Base-by-base conservation (phyloP, 2,329 filamentous ascomycete species). In the Alternaria arborescens region DNA sequence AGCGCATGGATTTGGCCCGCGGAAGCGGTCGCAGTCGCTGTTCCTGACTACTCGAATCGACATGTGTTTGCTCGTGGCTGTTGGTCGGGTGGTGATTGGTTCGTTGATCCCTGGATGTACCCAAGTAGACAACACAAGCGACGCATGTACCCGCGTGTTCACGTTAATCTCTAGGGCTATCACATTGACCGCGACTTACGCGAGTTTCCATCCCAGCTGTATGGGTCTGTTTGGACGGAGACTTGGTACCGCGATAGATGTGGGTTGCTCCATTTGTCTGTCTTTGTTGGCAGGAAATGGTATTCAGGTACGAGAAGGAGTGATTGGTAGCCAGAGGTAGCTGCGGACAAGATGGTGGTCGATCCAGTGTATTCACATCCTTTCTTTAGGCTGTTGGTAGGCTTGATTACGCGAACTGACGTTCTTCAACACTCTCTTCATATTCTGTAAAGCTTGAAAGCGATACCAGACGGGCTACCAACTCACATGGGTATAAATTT, bases 91-190 rank as follows among this genome's bases (percentile, higher is more conserved):
- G 4, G 3, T 48, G 14, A 60, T 60, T 60, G 58, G 58, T 3
- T 28, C 3, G 12, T 40, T 8, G 8, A 5, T 38, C 8, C 34
- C 4, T 2, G 10, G 24, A 26, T 40, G 30, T 47, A 18, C 30
- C 30, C 30, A 32, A 12, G 30, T 28, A 57, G 7, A 18, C 3
- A 12, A 2, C 24, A 20, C n/a, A 26, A 32, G 52, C 44, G 32
- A 60, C 32, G 40, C 52, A 60, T 40, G 44, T 52, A 52, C 46
- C 58, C 58, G 58, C 52, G 18, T 32, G 47, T 56, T 50, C 46
- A 46, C 46, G 26, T 60, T 10, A 41, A 51, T 34, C n/a, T 26
- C 44, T 14, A 14, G 20, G 30, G 22, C 16, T 8, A 47, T 16
- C 36, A 26, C 32, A 28, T 28, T 47, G 43, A 54, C 30, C 58